These are phyloP conservation scores for Lolium rigidum DNA, from an alignment of 176 grass and related monocot species.

Conservation along the genomic window DNA sequence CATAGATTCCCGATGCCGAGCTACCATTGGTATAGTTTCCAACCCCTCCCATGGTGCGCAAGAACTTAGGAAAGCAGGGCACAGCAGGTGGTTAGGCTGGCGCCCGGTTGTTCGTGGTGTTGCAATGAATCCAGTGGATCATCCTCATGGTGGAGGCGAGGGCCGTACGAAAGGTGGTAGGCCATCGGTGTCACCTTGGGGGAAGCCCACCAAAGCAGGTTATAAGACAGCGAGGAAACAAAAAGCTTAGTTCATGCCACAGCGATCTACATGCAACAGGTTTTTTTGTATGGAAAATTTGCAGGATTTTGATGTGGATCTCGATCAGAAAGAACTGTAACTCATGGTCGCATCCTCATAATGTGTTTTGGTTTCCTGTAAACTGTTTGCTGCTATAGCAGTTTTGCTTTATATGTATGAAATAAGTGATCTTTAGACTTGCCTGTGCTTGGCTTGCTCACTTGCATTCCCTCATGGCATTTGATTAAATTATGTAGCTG, in stretches of 20 bases:
- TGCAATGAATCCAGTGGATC: slow-evolving; percentile 33
- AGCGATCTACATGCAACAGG: not conserved
- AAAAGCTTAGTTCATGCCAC: not conserved
- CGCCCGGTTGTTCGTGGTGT: slow-evolving; percentile 19
- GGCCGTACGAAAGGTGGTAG: slow-evolving; percentile 20
- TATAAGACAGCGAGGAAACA: not conserved
- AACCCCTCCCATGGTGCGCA: slow-evolving; percentile 18
- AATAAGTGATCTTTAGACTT: not conserved
- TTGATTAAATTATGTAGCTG: not conserved
- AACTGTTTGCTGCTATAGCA: not conserved
- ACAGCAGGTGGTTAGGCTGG: slow-evolving; percentile 4
- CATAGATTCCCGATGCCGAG: not conserved
- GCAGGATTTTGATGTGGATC: not conserved
- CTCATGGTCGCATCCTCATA: not conserved
- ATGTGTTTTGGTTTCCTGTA: not conserved
- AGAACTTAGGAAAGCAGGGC: slow-evolving; percentile 32
- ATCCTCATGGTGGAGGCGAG: slow-evolving; percentile 32
- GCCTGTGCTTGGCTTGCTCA: not conserved
- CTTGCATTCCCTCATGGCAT: not conserved
- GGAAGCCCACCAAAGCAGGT: slow-evolving; percentile 6
- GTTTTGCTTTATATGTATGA: not conserved
- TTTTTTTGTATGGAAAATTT: not conserved
- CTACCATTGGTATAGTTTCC: slow-evolving; percentile 19
- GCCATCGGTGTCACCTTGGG: slow-evolving; percentile 19
- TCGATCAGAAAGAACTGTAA: not conserved